These are phyloP conservation scores for Hapsidospora chrysogenum DNA, from an alignment of 495 filamentous ascomycete species.

Conservation along the genomic window DNA sequence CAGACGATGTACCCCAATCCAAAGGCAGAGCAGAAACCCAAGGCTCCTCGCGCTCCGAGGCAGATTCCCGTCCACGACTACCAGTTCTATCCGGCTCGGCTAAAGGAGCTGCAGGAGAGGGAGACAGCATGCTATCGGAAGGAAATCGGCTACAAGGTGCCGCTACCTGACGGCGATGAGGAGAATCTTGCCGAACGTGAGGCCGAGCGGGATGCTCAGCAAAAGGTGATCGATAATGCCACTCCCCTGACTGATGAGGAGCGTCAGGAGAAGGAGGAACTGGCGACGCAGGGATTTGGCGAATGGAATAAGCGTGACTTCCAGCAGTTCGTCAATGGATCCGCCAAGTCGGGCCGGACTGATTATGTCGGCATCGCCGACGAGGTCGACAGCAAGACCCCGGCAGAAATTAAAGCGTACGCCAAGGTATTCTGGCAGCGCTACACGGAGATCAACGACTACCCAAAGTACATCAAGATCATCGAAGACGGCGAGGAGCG, in stretches of 20 bases:
- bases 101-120: slow-evolving; percentile 82
- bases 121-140: slow-evolving; percentile 94
- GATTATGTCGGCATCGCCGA: slow-evolving; percentile 71
- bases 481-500: slow-evolving; percentile 90
- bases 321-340: slow-evolving; percentile 92
- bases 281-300: slow-evolving; percentile 75
- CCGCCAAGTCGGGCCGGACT: slow-evolving; percentile 75
- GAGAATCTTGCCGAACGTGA: slow-evolving; percentile 70
- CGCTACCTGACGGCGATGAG: slow-evolving; percentile 67
- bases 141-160: slow-evolving; percentile 85
- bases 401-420: slow-evolving; percentile 73
- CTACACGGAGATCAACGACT: slow-evolving; percentile 76
- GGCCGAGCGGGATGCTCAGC: slow-evolving; percentile 74
- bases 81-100: slow-evolving; percentile 78
- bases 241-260: slow-evolving; percentile 81
- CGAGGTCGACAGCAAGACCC: slow-evolving; percentile 82
- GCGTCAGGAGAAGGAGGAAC: slow-evolving; percentile 58
- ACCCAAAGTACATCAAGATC: slow-evolving; percentile 66
- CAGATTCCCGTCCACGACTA: slow-evolving; percentile 88
- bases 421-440: slow-evolving; percentile 90
- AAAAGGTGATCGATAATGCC: slow-evolving; percentile 84
- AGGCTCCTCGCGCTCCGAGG: slow-evolving; percentile 89
- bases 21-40: slow-evolving; percentile 77
- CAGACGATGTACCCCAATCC: slow-evolving; percentile 60
- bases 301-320: slow-evolving; percentile 96